A percentile compares a stretch with the other conserved stretches of the same genome.
These are phyloP conservation scores for Fusarium subtropicale DNA, from an alignment of 2,329 filamentous ascomycete genomes.

Conservation along the genomic window DNA sequence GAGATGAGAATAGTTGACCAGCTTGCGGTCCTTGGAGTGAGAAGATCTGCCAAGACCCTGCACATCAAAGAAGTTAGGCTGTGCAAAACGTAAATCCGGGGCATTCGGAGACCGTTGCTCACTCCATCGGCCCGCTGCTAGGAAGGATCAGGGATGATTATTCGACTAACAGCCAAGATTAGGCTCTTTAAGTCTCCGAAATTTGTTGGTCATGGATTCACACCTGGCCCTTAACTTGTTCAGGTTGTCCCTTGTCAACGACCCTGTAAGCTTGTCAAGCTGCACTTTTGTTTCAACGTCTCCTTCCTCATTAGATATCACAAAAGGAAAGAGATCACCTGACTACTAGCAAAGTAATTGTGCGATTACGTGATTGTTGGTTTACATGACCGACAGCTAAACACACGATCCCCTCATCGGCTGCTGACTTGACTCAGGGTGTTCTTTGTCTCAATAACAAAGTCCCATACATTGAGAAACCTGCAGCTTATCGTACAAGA, in stretches of 20 bases:
- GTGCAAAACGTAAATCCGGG: neutral
- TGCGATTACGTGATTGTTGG: neutral
- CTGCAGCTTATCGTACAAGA: neutral
- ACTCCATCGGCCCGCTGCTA: neutral
- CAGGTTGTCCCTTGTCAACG: neutral
- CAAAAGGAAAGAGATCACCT: neutral
- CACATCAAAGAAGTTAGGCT: neutral
- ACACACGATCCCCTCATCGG: neutral
- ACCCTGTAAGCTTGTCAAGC: neutral
- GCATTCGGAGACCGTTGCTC: neutral
- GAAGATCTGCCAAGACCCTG: neutral
- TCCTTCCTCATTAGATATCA: neutral
- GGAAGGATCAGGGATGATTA: neutral
- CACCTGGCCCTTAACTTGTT: neutral
- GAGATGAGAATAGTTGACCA: neutral
- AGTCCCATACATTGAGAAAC: neutral
- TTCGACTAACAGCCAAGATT: neutral
- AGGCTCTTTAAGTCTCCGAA: neutral
- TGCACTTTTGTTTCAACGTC: neutral
- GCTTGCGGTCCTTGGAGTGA: neutral
- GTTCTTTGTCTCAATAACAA: neutral
- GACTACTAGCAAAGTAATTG: neutral
- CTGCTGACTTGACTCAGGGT: neutral
- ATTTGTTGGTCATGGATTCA: neutral
- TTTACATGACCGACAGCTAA: neutral